These are phyloP conservation scores for Amanita subjunquillea DNA, from an alignment of 768 basidiomycete genomes.

Conservation along the genomic window DNA sequence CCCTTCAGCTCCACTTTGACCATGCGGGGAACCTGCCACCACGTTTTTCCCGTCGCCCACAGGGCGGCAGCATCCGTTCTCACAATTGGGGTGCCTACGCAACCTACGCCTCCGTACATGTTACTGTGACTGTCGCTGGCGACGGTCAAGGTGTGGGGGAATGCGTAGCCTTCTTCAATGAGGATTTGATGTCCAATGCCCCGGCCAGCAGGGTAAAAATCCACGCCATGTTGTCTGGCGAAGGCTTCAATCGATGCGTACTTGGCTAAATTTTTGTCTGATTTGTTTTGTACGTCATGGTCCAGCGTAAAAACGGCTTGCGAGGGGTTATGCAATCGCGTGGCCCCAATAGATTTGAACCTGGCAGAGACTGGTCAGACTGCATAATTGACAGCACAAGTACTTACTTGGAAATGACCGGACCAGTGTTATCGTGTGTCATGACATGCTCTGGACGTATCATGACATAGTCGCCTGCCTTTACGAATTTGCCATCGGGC, in stretches of 20 bases:
- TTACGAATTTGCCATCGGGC: conserved; percentile 67
- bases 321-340: conserved; percentile 61
- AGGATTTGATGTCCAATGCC: conserved; percentile 98
- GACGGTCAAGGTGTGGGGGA: conserved; percentile 91
- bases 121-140: conserved; percentile 96
- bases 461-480: conserved; percentile 99
- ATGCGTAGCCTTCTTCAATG: conserved; percentile 97
- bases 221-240: conserved; percentile 73
- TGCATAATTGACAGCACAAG: conserved; percentile 2
- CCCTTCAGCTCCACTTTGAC: conserved; percentile 90
- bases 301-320: conserved; percentile 96
- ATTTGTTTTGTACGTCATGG: conserved; percentile 96
- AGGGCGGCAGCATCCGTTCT: conserved; percentile 91
- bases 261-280: conserved; percentile 82
- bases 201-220: conserved; percentile 96
- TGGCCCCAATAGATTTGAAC: conserved; percentile 93
- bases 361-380: conserved; percentile 26
- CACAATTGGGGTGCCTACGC: conserved; percentile 95
- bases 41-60: conserved; percentile 97
- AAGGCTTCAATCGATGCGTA: conserved; percentile 89
- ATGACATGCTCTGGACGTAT: conserved; percentile 97
- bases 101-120: conserved; percentile 98
- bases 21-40: conserved; percentile 99
- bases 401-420: conserved; percentile 91
- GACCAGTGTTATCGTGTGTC: conserved; percentile 98